Evolutionary conservation across 2,329 filamentous ascomycete species (phyloP), one percentile per base, ranked within the genome.

Genomic region (Zymoseptoria pseudotritici): DNA sequence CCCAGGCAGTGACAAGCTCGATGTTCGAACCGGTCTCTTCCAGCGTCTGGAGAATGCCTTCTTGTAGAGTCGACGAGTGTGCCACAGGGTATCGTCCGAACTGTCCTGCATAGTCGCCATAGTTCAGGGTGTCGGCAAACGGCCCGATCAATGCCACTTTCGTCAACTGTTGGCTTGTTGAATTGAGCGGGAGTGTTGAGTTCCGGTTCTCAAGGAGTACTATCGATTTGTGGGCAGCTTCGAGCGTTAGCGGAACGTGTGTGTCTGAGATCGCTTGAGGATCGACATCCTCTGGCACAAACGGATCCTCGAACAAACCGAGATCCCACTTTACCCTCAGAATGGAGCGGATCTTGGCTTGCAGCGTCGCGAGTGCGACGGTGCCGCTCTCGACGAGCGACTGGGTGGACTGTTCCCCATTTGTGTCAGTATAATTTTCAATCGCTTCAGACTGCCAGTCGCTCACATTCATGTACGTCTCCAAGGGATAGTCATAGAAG

Each of bases 401-500:
- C 19, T 61, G 10, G 3, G 60, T 64, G 5, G 58, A 55, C 59
- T 61, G 20, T 10, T 46, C 53, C 7, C 9, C 11, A 8, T 8
- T 1, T 36, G n/a, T n/a, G n/a, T n/a, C 3, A 36, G 31, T 36
- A 36, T 22, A 4, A 5, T 13, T 11, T 3, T 36, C 31, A 36
- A 11, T 11, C 31, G 10, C 31, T 36, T 7, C 9, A 10, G 20
- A 8, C n/a, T 4, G 22, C 13, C 36, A 9, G 3, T 22, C 4
- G 13, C 59, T 56, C 26, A 61, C 59, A 50, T 62, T 59, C 17
- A 64, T 54, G 52, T 62, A 62, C 2, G 49, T 61, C 2, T 62
- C 59, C 17, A 64, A 49, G 9, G 62, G 60, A 46, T 64, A 64
- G 55, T 64, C 62, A 26, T 64, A 64, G 53, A 59, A 64, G 1